Evolutionary conservation across 2,329 filamentous ascomycete genomes (phyloP), one percentile per base, ranked within the genome.

Genomic region (Botryosphaeria dothidea): DNA sequence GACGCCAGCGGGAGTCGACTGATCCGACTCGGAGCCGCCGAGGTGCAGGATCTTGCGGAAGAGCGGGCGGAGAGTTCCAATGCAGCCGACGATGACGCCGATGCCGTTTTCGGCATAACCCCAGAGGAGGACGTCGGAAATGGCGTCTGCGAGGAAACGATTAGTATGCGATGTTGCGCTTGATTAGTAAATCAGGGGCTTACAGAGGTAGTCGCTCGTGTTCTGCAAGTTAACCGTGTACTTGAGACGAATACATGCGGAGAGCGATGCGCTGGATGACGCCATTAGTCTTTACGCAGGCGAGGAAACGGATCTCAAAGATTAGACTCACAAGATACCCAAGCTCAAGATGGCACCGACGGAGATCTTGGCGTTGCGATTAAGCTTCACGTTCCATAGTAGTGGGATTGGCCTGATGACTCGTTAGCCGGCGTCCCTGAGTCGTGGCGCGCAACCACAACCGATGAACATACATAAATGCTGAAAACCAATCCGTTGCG

Each of bases 101-200:
- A 76, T 71, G 4, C 72, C 75, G n/a, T 74, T 74, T 41, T 77
- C 75, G 6, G 74, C 74, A 56, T 75, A 77, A 3, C 75, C 75
- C 76, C 75, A 78, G 46, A 77, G 73, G 29, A 77, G 68, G 23
- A 78, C 70, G 54, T 77, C 70, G 19, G 71, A 74, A 23, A 78
- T 69, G 29, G 70, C 71, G 56, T 73, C 68, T 70, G 46, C 15
- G 38, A 36, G 8, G 7, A 17, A 6, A 17, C 6, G 1, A 6
- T 41, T 9, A 23, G 62, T 36, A 21, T 13, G 23, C n/a, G 38
- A 45, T 45, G 41, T n/a, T 29, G n/a, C 2, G 4, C 23, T 3
- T n/a, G 25, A 3, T 21, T 8, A 21, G 17, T 4, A 1, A 4
- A 7, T 31, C 2, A 29, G 23, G 7, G 43, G 23, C 62, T 58